Conservation (phyloP, 352 stramenopile species). For the Globisporangium acanthophoron region DNA sequence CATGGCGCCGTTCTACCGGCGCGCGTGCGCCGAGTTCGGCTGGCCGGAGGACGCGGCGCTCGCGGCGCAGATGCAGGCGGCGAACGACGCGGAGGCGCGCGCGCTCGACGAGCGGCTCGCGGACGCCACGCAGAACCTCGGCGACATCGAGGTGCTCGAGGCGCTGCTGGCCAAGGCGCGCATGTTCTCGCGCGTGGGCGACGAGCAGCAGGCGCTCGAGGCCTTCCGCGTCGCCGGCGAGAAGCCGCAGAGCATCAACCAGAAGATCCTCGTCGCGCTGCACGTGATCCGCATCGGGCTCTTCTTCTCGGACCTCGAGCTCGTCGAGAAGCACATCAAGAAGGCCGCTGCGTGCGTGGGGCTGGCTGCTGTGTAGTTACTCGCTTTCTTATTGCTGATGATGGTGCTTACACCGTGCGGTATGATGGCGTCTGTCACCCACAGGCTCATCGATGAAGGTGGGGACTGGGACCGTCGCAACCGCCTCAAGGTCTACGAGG, state of each 20-base stretch:
- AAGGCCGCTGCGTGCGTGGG: conserved; percentile 67
- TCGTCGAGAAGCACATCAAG: conserved; percentile 86
- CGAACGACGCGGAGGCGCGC: conserved; percentile 68
- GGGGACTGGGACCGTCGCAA: conserved; percentile 99
- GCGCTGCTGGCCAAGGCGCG: conserved; percentile 90
- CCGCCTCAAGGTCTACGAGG: conserved; percentile 97
- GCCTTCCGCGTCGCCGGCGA: conserved; percentile 89
- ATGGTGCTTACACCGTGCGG: not conserved
- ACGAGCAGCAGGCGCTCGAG: conserved; percentile 88
- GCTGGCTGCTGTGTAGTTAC: not conserved
- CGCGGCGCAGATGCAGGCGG: conserved; percentile 42
- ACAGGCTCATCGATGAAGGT: conserved; percentile 89
- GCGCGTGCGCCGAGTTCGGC: conserved; percentile 61
- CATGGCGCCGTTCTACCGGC: conserved; percentile 81
- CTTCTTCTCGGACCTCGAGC: conserved; percentile 82
- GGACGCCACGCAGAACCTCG: conserved; percentile 94
- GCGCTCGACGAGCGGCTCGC: conserved; percentile 82
- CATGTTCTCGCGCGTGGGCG: conserved; percentile 92
- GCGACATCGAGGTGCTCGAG: conserved; percentile 98
- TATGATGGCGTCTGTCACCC: not conserved
- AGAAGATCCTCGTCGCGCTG: conserved; percentile 97
- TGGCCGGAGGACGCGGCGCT: conserved; percentile 60
- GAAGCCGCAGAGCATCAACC: conserved; percentile 95
- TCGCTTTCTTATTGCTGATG: no score
- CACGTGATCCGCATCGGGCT: conserved; percentile 88